Evolutionary conservation across 345 rosid genomes (phyloP).

Genomic region (Eucalyptus dawsonii): DNA sequence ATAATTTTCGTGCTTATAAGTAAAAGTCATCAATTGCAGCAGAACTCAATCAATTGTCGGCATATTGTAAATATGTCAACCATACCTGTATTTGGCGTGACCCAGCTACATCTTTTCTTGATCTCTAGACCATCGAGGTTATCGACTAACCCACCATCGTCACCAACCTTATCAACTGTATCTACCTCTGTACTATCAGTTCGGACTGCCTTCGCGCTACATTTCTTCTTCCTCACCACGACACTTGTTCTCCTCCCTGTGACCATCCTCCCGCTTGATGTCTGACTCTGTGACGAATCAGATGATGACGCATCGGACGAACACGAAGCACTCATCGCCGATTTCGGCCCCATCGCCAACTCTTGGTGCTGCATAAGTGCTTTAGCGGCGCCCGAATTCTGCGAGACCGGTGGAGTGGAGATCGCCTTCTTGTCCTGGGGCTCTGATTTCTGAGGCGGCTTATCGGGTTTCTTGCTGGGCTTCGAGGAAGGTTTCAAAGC

Average conservation of each 20-base stretch:
- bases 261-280: slow-evolving; percentile 32
- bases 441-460: slow-evolving; percentile 5
- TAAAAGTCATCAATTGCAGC: neutral
- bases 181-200: slow-evolving; percentile 10
- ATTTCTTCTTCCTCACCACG: slow-evolving; percentile 20
- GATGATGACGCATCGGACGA: slow-evolving; percentile 81
- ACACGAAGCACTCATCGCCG: slow-evolving; percentile 49
- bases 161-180: slow-evolving; percentile 11
- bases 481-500: slow-evolving; percentile 17
- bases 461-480: slow-evolving; percentile 21
- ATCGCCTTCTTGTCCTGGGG: slow-evolving; percentile 19
- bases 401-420: slow-evolving; percentile 6
- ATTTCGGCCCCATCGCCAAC: slow-evolving; percentile 1
- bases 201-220: slow-evolving; percentile 10
- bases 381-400: slow-evolving; percentile 14
- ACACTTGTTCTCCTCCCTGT: slow-evolving; percentile 8
- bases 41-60: neutral
- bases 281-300: slow-evolving; percentile 55
- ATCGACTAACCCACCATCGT: neutral
- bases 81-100: slow-evolving; percentile 66
- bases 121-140: slow-evolving; percentile 25
- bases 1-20: neutral
- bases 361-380: slow-evolving; percentile 26
- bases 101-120: slow-evolving; percentile 69
- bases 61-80: neutral